Conservation (phyloP, 495 filamentous ascomycete genomes). For the Letharia lupina region DNA sequence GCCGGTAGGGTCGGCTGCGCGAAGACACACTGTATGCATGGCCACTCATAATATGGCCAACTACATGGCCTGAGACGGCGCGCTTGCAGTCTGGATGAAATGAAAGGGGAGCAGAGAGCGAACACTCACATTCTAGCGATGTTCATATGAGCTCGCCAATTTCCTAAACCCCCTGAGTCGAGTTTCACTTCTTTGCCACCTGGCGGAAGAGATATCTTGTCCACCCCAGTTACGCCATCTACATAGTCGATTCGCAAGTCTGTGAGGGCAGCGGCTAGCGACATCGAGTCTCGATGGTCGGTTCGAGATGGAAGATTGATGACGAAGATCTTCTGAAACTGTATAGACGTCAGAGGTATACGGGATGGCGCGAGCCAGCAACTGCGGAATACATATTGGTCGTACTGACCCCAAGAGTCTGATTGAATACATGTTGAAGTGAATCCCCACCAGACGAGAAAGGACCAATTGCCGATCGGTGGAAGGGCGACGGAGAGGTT, state of each 20-base stretch:
- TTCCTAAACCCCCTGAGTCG: neutral
- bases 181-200: neutral
- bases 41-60: constrained; percentile 1
- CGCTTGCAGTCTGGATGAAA: neutral
- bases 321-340: constrained; percentile 5
- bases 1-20: neutral
- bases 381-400: neutral
- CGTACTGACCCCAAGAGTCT: neutral
- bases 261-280: constrained; percentile 2
- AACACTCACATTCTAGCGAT: neutral
- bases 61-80: neutral
- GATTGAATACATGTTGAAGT: neutral
- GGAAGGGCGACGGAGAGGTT: neutral
- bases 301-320: constrained; percentile 3
- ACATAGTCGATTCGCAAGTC: neutral
- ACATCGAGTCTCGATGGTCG: constrained; percentile 2
- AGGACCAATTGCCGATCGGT: neutral
- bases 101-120: neutral
- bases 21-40: neutral
- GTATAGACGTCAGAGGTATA: neutral
- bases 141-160: constrained; percentile 1
- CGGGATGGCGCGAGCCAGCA: neutral
- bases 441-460: neutral
- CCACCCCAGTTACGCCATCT: neutral
- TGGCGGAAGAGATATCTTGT: neutral